Conservation (phyloP, 2,329 filamentous ascomycete genomes). For the Mycosphaerelloides madeirae region DNA sequence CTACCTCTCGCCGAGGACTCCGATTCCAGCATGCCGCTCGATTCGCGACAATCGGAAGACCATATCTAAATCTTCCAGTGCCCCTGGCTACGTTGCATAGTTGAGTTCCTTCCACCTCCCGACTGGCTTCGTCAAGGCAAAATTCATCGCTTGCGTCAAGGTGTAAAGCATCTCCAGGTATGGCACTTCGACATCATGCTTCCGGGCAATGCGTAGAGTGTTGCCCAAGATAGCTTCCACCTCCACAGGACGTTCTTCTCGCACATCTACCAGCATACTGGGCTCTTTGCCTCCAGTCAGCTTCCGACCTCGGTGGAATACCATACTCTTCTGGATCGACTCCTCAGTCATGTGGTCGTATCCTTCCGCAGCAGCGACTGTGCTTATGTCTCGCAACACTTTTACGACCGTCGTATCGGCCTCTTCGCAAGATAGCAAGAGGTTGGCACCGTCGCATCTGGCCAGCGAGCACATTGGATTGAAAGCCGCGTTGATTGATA, state of each 20-base stretch:
- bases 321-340: slow-evolving; percentile 36
- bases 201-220: slow-evolving; percentile 38
- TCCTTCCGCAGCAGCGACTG: slow-evolving; percentile 38
- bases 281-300: slow-evolving; percentile 40
- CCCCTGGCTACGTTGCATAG: neutral
- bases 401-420: slow-evolving; percentile 35
- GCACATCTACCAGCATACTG: slow-evolving; percentile 48
- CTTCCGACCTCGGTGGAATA: slow-evolving; percentile 36
- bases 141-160: slow-evolving; percentile 35
- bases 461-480: slow-evolving; percentile 56
- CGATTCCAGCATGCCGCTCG: no score
- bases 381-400: slow-evolving; percentile 44
- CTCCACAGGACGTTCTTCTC: slow-evolving; percentile 41
- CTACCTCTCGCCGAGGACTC: no score
- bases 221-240: slow-evolving; percentile 49
- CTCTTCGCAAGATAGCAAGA: slow-evolving; percentile 41
- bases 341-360: slow-evolving; percentile 34
- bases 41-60: no score
- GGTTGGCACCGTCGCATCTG: slow-evolving; percentile 48
- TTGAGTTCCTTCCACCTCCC: slow-evolving; percentile 1
- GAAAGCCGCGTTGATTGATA: slow-evolving; percentile 57
- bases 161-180: slow-evolving; percentile 43
- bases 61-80: no score
- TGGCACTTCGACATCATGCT: slow-evolving; percentile 37
- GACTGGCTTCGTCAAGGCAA: slow-evolving; percentile 7